These are phyloP conservation scores for Phaeosphaeria sp. DNA, from an alignment of 2,329 filamentous ascomycete genomes.

Conservation along the genomic window DNA sequence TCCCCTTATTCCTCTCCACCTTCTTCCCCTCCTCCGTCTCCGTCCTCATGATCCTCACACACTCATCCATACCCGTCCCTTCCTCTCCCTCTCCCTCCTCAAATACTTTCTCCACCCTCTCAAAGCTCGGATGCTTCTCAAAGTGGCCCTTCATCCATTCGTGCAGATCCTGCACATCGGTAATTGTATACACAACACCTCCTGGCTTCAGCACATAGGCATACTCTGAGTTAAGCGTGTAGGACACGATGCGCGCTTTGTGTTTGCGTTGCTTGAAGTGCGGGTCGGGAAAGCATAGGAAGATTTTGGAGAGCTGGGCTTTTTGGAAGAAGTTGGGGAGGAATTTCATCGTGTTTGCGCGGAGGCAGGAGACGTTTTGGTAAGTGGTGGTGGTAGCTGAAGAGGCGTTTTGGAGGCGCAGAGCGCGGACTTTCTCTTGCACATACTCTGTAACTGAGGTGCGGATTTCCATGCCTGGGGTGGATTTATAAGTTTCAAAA, in stretches of 20 bases:
- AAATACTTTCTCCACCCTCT: constrained; percentile 62
- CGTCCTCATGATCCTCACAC: constrained; percentile 74
- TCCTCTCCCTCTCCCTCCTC: constrained; percentile 70
- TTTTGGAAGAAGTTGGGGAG: constrained; percentile 95
- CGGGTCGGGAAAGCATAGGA: constrained; percentile 97
- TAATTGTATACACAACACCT: constrained; percentile 93
- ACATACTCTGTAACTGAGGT: constrained; percentile 90
- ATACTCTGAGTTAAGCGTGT: constrained; percentile 89
- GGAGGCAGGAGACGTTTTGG: constrained; percentile 86
- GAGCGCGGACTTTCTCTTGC: constrained; percentile 81
- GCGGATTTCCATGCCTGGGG: constrained; percentile 85
- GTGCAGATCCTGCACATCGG: constrained; percentile 93
- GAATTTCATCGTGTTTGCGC: constrained; percentile 99
- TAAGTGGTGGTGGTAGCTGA: constrained; percentile 37
- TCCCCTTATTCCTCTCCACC: constrained; percentile 85
- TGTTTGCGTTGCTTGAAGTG: constrained; percentile 98
- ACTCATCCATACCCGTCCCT: constrained; percentile 72
- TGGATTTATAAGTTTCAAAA: neutral
- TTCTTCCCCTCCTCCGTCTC: constrained; percentile 99
- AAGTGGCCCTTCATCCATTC: constrained; percentile 93
- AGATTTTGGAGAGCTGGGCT: constrained; percentile 84
- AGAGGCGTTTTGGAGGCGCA: constrained; percentile 69
- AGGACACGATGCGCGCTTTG: constrained; percentile 92
- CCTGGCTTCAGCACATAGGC: constrained; percentile 84
- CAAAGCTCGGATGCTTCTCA: constrained; percentile 77